Evolutionary conservation across 1,284 basidiomycete species (phyloP).

Genomic region (Pseudomicrostroma phylloplanum): DNA sequence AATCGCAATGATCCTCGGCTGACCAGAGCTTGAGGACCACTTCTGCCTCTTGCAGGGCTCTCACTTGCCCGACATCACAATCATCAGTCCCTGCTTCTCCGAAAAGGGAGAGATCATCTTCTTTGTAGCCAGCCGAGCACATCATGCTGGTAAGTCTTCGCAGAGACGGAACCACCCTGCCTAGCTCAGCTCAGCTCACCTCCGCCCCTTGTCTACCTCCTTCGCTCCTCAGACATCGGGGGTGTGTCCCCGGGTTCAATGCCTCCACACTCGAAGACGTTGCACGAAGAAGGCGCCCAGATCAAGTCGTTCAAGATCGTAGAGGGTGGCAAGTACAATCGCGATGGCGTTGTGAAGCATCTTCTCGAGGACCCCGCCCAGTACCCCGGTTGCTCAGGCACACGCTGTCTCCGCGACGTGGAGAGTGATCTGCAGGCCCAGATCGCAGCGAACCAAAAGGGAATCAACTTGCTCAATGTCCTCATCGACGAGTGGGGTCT

Average conservation of each 20-base stretch:
- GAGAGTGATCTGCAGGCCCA: slow-evolving; percentile 90
- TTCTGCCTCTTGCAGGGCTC: background rate
- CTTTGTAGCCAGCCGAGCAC: slow-evolving; percentile 79
- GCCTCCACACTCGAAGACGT: slow-evolving; percentile 82
- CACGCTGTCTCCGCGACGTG: slow-evolving; percentile 64
- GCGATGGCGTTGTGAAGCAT: slow-evolving; percentile 65
- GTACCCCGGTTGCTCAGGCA: slow-evolving; percentile 57
- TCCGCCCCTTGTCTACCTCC: background rate
- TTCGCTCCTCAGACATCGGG: slow-evolving; percentile 46
- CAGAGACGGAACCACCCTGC: background rate
- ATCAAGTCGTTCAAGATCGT: slow-evolving; percentile 92
- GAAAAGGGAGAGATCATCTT: slow-evolving; percentile 62
- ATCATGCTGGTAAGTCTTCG: slow-evolving; percentile 56
- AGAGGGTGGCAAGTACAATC: slow-evolving; percentile 70
- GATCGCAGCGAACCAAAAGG: slow-evolving; percentile 94
- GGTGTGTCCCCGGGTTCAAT: slow-evolving; percentile 77
- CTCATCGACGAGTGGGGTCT: slow-evolving; percentile 83
- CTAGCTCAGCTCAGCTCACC: slow-evolving; percentile 1
- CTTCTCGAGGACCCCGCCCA: slow-evolving; percentile 80
- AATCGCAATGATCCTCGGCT: too few species aligned
- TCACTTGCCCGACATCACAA: slow-evolving; percentile 68
- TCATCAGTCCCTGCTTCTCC: slow-evolving; percentile 82
- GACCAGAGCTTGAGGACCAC: too few species aligned
- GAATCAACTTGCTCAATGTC: slow-evolving; percentile 55
- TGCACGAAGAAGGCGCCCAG: slow-evolving; percentile 89